Evolutionary conservation across 371 early-diverging fungal genomes (phyloP).

Genomic region (Rhizomucor miehei): DNA sequence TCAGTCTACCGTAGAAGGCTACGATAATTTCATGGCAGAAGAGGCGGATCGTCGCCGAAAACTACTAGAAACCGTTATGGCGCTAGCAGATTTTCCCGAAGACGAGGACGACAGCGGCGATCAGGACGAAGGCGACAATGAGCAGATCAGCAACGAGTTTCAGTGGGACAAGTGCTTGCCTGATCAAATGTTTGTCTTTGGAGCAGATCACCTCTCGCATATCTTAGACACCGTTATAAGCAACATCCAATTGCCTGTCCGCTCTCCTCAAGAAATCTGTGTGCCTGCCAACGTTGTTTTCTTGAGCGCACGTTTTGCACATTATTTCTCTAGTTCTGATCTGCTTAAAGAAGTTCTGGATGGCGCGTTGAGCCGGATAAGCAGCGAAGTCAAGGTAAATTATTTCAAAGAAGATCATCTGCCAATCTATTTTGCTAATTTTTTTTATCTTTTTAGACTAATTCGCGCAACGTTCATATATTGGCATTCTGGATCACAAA

Average conservation of each 20-base stretch:
- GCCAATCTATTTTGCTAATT: no score
- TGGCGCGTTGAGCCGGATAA: constrained; percentile 60
- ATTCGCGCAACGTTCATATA: constrained; percentile 37
- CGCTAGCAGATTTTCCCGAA: constrained; percentile 15
- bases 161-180: constrained; percentile 75
- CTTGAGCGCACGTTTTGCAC: constrained; percentile 84
- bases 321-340: constrained; percentile 71
- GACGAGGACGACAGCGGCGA: constrained; percentile 11
- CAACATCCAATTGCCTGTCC: constrained; percentile 54
- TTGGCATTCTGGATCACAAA: constrained; percentile 85
- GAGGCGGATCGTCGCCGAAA: constrained; percentile 45
- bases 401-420: background rate
- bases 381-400: constrained; percentile 47
- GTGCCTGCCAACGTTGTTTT: constrained; percentile 86
- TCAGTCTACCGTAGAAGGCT: constrained; percentile 43
- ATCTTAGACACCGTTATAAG: constrained; percentile 72
- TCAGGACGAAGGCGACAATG: constrained; percentile 16
- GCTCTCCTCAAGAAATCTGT: constrained; percentile 56
- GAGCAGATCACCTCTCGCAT: constrained; percentile 60
- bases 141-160: constrained; percentile 48
- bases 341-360: constrained; percentile 68
- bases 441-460: constrained; percentile 16
- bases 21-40: constrained; percentile 46
- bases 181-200: constrained; percentile 92
- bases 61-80: constrained; percentile 37